Evolutionary conservation across 164 flowering plant species (phyloP), one percentile per base, ranked within the genome.

Genomic region (Nelumbo lutea): DNA sequence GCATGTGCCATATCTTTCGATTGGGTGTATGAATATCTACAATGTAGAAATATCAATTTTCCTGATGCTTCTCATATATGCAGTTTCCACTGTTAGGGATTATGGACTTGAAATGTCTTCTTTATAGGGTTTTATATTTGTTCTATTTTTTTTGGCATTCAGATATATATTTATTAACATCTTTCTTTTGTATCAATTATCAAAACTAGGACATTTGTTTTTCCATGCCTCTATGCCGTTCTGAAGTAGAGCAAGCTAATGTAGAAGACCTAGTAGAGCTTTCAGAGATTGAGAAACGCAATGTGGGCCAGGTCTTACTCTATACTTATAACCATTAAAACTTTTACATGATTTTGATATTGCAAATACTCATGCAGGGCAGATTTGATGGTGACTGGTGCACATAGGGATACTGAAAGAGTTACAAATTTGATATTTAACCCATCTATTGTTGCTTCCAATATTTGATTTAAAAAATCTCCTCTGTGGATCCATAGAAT

Each of bases 191-290:
- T 64, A n/a, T 38, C 6, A 6, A 44, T 53, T 40, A 64, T 73
- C 13, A 38, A 42, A 60, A 61, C 52, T 57, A 96, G 99, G 96
- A 87, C 79, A 77, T 93, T 45, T 75, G 76, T 76, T 96, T 87
- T 75, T 78, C 93, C 45, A 93, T 93, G 98, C 98, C 99, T 75
- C 87, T 91, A 71, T 90, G 96, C 75, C 80, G 57, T 64, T 82
- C 87, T 57, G 80, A 88, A 76, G 84, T 86, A 44, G 99, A 91
- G 70, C 83, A 93, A 77, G 84, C 77, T 57, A 78, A 85, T 64
- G 75, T 83, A 53, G 98, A 96, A 75, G 99, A 91, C 74, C 81
- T 96, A 62, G 88, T 85, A 62, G 97, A 90, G 79, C 95, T 96
- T n/a, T 85, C 91, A 53, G 97, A 96, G 79, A 87, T 96, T 61